A percentile compares a stretch with the other conserved stretches of the same genome.
Evolutionary conservation across 2,329 filamentous ascomycete genomes (phyloP).

Genomic region (Leptographium wingfieldii): DNA sequence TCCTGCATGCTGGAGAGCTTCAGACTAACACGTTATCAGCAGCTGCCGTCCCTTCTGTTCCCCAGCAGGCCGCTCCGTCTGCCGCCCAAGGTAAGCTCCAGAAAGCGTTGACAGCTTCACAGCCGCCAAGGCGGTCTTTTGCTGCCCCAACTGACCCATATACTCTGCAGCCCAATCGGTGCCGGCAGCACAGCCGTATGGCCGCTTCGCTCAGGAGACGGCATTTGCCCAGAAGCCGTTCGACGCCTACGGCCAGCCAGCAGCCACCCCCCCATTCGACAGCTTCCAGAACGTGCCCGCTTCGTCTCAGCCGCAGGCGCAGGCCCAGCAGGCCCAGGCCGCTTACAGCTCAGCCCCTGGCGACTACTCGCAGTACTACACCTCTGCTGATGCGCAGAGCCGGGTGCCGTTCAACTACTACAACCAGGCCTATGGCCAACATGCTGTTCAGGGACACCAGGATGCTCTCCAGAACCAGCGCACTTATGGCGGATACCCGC

Average conservation of each 20-base stretch:
- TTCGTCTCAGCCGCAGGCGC: conserved; percentile 36
- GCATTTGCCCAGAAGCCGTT: conserved; percentile 65
- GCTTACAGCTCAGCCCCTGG: conserved; percentile 61
- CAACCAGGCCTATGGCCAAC: conserved; percentile 46
- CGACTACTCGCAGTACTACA: conserved; percentile 81
- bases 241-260: conserved; percentile 65
- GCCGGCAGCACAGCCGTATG: conserved; percentile 42
- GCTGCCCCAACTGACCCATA: conserved; percentile 7
- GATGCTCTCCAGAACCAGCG: conserved; percentile 61
- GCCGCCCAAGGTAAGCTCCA: conserved; percentile 22
- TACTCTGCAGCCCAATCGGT: neutral
- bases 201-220: conserved; percentile 56
- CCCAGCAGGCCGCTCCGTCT: conserved; percentile 19
- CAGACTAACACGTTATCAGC: conserved; percentile 15
- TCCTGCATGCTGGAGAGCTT: neutral
- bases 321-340: conserved; percentile 45
- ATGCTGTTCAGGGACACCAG: conserved; percentile 51
- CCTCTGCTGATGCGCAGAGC: conserved; percentile 51
- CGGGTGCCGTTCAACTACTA: conserved; percentile 71
- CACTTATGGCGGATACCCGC: conserved; percentile 62
- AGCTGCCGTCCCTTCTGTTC: conserved; percentile 17
- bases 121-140: conserved; percentile 8
- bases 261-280: conserved; percentile 45
- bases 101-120: neutral
- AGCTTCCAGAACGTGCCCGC: conserved; percentile 27